Evolutionary conservation across 805 yeast genomes (phyloP).

Genomic region (Barnettozyma botsteinii): DNA sequence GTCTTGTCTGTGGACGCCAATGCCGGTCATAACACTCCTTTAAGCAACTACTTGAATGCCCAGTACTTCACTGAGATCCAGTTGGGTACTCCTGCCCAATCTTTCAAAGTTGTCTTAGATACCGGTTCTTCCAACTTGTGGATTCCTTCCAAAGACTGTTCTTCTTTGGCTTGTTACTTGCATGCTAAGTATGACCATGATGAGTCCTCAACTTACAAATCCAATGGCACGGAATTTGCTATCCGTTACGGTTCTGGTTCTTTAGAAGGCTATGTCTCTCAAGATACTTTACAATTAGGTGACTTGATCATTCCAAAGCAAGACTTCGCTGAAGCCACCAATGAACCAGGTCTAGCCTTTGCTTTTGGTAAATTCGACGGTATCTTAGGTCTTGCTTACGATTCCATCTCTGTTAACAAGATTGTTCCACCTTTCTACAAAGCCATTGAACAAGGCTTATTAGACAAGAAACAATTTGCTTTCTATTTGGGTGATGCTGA

Average conservation of each 20-base stretch:
- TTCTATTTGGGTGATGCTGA: constrained; percentile 82
- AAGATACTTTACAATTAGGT: constrained; percentile 77
- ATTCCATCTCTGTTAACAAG: constrained; percentile 81
- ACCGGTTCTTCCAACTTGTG: constrained; percentile 96
- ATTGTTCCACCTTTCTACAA: constrained; percentile 93
- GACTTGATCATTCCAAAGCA: constrained; percentile 80
- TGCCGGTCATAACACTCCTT: constrained; percentile 67
- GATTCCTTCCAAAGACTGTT: constrained; percentile 88
- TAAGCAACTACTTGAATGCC: constrained; percentile 91
- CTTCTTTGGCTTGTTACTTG: constrained; percentile 91
- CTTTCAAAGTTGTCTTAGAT: constrained; percentile 89
- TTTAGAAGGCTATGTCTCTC: constrained; percentile 86
- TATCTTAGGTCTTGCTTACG: constrained; percentile 91
- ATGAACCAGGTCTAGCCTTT: constrained; percentile 95
- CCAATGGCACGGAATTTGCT: constrained; percentile 80
- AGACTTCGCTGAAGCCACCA: constrained; percentile 95
- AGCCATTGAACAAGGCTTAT: constrained; percentile 73
- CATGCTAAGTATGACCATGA: constrained; percentile 88
- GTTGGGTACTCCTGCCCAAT: constrained; percentile 90
- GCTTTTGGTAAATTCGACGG: constrained; percentile 99
- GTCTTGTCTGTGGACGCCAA: constrained; percentile 24
- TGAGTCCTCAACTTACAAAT: constrained; percentile 74
- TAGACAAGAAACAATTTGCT: constrained; percentile 82
- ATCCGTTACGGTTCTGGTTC: constrained; percentile 93
- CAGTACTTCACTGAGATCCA: constrained; percentile 92